Conservation (phyloP, 176 grass and related monocot genomes). For the Cymbopogon citratus region DNA sequence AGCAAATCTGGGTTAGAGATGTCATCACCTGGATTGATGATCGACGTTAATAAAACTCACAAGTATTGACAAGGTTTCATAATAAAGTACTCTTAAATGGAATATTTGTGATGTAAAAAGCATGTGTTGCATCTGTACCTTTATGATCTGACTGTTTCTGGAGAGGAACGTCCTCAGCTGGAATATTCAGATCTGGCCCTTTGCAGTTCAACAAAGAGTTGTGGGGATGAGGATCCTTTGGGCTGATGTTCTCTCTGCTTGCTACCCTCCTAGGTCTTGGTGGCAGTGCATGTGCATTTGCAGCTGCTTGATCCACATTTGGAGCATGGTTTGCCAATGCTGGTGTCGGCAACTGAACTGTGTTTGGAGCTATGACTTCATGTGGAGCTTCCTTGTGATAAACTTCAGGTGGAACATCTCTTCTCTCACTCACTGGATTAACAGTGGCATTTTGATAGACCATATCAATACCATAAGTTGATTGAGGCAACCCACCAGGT, state of each 20-base stretch:
- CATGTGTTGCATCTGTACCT: slow-evolving; percentile 36
- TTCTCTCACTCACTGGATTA: slow-evolving; percentile 43
- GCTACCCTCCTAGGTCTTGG: slow-evolving; percentile 80
- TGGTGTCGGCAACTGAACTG: slow-evolving; percentile 35
- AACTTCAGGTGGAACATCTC: slow-evolving; percentile 40
- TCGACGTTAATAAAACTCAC: slow-evolving; percentile 18
- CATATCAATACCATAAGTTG: slow-evolving; percentile 52
- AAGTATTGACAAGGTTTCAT: background rate
- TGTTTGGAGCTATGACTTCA: slow-evolving; percentile 29
- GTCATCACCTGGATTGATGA: slow-evolving; percentile 56
- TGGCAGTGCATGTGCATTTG: slow-evolving; percentile 46
- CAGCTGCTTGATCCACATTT: slow-evolving; percentile 45
- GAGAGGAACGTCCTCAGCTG: slow-evolving; percentile 42
- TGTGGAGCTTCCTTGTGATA: slow-evolving; percentile 39
- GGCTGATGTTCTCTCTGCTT: slow-evolving; percentile 65
- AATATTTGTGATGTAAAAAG: slow-evolving; percentile 59
- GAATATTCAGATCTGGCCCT: slow-evolving; percentile 68
- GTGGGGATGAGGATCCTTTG: slow-evolving; percentile 44
- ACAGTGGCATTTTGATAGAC: slow-evolving; percentile 40
- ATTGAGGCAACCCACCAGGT: slow-evolving; percentile 30
- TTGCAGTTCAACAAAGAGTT: slow-evolving; percentile 48
- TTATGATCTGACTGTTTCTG: slow-evolving; percentile 32
- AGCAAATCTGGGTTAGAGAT: slow-evolving; percentile 58
- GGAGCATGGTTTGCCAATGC: slow-evolving; percentile 23
- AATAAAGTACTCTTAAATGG: background rate